Evolutionary conservation across 345 rosid genomes (phyloP), one percentile per base, ranked within the genome.

Genomic region (Aurinia saxatilis): DNA sequence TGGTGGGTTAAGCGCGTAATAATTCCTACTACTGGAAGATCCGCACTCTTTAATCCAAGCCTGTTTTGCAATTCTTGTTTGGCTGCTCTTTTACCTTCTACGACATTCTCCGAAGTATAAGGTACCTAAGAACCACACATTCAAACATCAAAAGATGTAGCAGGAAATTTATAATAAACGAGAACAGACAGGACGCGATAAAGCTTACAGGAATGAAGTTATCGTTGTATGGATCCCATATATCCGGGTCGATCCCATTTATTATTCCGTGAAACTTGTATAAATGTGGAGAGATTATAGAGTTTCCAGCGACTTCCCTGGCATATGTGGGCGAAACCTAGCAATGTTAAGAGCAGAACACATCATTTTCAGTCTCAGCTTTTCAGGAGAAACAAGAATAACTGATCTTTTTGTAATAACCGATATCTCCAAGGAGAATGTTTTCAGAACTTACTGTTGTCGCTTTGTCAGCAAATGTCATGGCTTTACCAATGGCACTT

Each of bases 181-280:
- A 30, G 34, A 42, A 38, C 29, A 17, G 35, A 54, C 35, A 62
- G 33, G 47, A 27, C 17, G 30, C 6, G 0, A 56, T 5, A 23
- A 66, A 56, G 71, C 95, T 80, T 69, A 92, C 96, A 38, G 98
- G 96, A 75, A 89, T 63, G 65, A 78, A 81, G 36, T 69, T 74
- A 66, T 92, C 98, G 25, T 85, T 87, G 72, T 74, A 89, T 23
- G 98, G 96, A 78, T 92, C 96, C 98, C 98, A 92, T 52, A 92
- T 92, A 60, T 89, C 95, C 7, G 86, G 95, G 33, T 92, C 98
- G 10, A 92, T 85, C 58, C 98, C 98, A 50, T 92, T 92, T 60
- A 92, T 59, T 76, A 92, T 92, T 12, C 96, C 98, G 30, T 85
- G 86, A 74, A 92, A 87, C 66, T 92, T 92, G 74, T 69, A 60